Conservation (phyloP, 2,329 filamentous ascomycete genomes). For the Chaetomium olivaceum region DNA sequence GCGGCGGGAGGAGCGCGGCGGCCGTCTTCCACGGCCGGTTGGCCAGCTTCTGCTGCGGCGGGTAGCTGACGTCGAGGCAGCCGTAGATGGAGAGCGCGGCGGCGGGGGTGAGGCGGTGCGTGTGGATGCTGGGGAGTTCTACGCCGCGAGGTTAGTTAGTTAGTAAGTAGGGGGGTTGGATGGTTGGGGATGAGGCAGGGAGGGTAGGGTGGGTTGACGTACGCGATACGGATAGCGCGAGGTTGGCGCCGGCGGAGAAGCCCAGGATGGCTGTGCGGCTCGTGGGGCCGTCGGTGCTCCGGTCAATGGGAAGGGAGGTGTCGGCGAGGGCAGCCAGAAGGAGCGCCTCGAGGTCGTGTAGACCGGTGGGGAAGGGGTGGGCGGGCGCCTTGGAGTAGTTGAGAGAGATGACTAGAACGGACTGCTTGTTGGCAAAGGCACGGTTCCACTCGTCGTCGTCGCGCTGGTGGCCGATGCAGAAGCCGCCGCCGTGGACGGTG, state of each 20-base stretch:
- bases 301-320: conserved; percentile 48
- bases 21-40: conserved; percentile 41
- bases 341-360: conserved; percentile 50
- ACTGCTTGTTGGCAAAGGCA: conserved; percentile 44
- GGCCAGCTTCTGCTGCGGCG: conserved; percentile 36
- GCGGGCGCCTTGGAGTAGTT: conserved; percentile 52
- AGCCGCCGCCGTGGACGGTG: conserved; percentile 55
- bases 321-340: conserved; percentile 47
- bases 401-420: conserved; percentile 48
- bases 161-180: too few species aligned
- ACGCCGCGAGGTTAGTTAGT: not conserved
- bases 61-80: conserved; percentile 44
- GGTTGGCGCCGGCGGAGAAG: conserved; percentile 55
- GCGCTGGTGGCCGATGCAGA: conserved; percentile 45
- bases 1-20: conserved; percentile 31
- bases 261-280: conserved; percentile 46
- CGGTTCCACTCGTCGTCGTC: conserved; percentile 52
- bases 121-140: conserved; percentile 41
- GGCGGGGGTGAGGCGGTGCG: conserved; percentile 27
- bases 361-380: conserved; percentile 47
- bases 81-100: conserved; percentile 49
- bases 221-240: conserved; percentile 44
- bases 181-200: too few species aligned
- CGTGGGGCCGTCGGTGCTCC: not conserved
- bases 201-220: not conserved